phyloP scores from a whole-genome alignment of 257 asterid species.

The Solanum piurae region DNA sequence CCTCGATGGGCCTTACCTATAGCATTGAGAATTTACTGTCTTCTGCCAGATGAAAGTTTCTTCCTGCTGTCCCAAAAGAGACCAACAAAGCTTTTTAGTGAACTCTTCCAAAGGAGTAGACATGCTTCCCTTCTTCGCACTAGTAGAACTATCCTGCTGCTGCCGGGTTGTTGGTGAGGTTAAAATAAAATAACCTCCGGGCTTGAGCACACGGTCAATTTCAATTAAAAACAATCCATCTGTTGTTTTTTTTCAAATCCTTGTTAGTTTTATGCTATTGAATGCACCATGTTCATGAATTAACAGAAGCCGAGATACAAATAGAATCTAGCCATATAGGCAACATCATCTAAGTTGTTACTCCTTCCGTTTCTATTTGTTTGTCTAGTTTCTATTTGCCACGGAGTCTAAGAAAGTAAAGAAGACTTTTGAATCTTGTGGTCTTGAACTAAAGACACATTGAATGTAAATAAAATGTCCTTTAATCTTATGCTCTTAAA shows the following conservation, averaged over 20 bases:
- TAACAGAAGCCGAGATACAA: background rate
- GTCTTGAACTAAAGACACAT: background rate
- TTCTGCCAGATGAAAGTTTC: slow-evolving; percentile 89
- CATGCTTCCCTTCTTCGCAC: slow-evolving; percentile 35
- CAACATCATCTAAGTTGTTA: background rate
- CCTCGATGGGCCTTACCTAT: slow-evolving; percentile 38
- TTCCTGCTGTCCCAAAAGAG: slow-evolving; percentile 61
- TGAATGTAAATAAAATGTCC: too few relatives aligned
- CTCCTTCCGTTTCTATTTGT: background rate
- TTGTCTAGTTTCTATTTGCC: background rate
- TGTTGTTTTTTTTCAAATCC: slow-evolving; percentile 36
- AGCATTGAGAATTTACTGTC: slow-evolving; percentile 57
- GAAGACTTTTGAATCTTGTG: background rate
- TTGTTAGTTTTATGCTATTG: slow-evolving; percentile 11
- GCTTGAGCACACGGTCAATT: slow-evolving; percentile 86
- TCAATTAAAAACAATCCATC: slow-evolving; percentile 77
- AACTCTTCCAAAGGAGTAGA: slow-evolving; percentile 55
- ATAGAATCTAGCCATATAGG: background rate
- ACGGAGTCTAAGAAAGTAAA: background rate
- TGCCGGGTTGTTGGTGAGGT: slow-evolving; percentile 63
- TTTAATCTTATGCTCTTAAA: background rate
- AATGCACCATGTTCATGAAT: background rate
- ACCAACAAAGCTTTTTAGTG: slow-evolving; percentile 67
- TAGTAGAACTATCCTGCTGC: slow-evolving; percentile 39
- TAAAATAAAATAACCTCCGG: slow-evolving; percentile 90